A percentile compares a stretch with the other conserved stretches of the same genome.
phyloP scores from a whole-genome alignment of 352 stramenopile genomes.

The Phytophthora constricta region DNA sequence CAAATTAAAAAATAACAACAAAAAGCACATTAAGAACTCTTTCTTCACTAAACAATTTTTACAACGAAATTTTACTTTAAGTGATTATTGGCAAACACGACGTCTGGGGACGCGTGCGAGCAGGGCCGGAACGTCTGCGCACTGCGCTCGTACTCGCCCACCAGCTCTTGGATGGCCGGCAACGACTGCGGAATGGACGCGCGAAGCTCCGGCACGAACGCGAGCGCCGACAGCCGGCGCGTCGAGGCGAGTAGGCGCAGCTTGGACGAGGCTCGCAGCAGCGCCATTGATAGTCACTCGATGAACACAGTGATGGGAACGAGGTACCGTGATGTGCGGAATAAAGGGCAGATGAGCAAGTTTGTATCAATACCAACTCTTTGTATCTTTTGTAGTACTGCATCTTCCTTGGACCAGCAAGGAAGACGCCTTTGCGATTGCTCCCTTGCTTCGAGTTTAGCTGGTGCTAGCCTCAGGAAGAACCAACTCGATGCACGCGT shows the following conservation, averaged over 20 bases:
- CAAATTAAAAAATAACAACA: no score
- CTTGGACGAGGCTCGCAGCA: not conserved
- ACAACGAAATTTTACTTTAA: conserved; percentile 37
- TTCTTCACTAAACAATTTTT: not conserved
- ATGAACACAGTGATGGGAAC: not conserved
- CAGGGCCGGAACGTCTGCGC: conserved; percentile 54
- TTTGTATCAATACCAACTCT: no score
- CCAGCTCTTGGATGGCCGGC: conserved; percentile 47
- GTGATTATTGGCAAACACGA: conserved; percentile 83
- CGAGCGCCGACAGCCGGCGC: conserved; percentile 44
- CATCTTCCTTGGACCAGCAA: no score
- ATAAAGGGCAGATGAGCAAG: no score
- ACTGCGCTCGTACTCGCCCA: conserved; percentile 40
- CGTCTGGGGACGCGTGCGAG: conserved; percentile 46
- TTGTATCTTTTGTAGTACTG: no score
- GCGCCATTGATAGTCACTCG: not conserved
- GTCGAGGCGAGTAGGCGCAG: not conserved
- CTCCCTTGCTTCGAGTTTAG: no score
- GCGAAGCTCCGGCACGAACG: conserved; percentile 58
- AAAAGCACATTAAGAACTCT: not conserved
- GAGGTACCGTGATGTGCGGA: no score
- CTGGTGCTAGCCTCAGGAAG: no score
- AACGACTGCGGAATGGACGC: conserved; percentile 51
- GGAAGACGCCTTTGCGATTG: no score
- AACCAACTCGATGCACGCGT: no score